Conservation (phyloP, 371 early-diverging fungal species). For the Mortierella polycephala region DNA sequence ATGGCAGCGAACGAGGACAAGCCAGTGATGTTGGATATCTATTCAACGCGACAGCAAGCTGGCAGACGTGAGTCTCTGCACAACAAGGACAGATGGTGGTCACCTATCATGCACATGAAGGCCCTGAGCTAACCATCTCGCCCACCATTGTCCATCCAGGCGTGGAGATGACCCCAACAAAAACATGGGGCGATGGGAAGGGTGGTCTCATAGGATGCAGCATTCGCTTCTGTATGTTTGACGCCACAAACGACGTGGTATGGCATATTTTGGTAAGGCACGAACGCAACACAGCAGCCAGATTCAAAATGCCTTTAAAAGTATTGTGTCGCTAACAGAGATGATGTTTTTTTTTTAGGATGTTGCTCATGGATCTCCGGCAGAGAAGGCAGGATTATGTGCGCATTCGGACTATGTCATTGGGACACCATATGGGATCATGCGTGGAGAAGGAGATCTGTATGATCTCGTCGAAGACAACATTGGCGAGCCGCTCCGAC, state of each 20-base stretch:
- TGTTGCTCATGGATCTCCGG: constrained; percentile 65
- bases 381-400: constrained; percentile 75
- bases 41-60: constrained; percentile 74
- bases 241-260: constrained; percentile 71
- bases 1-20: constrained; percentile 64
- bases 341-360: constrained; percentile 25
- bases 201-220: constrained; percentile 69
- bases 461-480: constrained; percentile 71
- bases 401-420: constrained; percentile 77
- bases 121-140: no score
- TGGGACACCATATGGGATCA: constrained; percentile 70
- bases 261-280: constrained; percentile 76
- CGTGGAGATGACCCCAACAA: constrained; percentile 65
- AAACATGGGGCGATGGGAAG: constrained; percentile 58
- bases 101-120: no score
- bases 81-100: no score
- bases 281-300: no score
- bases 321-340: not conserved
- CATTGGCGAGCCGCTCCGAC: constrained; percentile 68
- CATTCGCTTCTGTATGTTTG: constrained; percentile 80
- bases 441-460: constrained; percentile 74
- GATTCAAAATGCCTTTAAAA: not conserved
- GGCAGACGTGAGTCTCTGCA: constrained; percentile 61
- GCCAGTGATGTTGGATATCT: constrained; percentile 69
- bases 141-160: constrained; percentile 48